Evolutionary conservation across 345 rosid species (phyloP).

Genomic region (Microcos paniculata): DNA sequence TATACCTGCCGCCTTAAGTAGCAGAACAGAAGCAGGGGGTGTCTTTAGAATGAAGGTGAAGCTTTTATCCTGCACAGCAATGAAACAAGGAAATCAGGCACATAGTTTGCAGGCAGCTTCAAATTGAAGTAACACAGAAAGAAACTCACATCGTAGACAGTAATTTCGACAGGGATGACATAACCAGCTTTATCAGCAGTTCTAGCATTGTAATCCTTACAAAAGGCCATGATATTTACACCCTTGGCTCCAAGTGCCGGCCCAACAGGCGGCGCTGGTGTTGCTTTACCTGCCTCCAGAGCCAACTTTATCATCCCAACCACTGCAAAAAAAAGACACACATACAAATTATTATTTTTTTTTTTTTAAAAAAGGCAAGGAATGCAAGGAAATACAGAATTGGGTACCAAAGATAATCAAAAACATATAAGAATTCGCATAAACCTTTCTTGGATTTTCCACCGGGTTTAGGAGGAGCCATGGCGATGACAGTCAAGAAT

Average conservation of each 20-base stretch:
- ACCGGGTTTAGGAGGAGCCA: constrained; percentile 95
- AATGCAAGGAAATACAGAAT: not conserved
- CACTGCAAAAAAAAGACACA: constrained; percentile 35
- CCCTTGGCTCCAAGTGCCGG: constrained; percentile 93
- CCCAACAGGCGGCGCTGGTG: constrained; percentile 94
- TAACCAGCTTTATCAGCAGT: constrained; percentile 96
- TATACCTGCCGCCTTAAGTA: constrained; percentile 93
- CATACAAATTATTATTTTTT: too few species aligned
- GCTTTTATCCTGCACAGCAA: constrained; percentile 71
- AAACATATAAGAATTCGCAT: not conserved
- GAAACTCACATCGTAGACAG: constrained; percentile 76
- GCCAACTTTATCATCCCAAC: constrained; percentile 82
- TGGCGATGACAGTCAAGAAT: constrained; percentile 73
- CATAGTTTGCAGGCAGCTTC: not conserved
- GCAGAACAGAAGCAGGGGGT: constrained; percentile 92
- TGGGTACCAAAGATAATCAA: constrained; percentile 6
- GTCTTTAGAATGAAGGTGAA: constrained; percentile 94
- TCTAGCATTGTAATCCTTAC: constrained; percentile 96
- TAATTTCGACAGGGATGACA: constrained; percentile 92
- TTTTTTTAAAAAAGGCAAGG: not conserved
- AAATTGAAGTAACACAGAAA: not conserved
- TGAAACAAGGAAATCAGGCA: not conserved
- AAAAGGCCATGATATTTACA: constrained; percentile 87
- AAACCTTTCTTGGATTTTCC: constrained; percentile 89
- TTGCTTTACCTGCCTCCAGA: constrained; percentile 93